phyloP scores from a whole-genome alignment of 176 grass and related monocot species.

The Eragrostis nindensis region DNA sequence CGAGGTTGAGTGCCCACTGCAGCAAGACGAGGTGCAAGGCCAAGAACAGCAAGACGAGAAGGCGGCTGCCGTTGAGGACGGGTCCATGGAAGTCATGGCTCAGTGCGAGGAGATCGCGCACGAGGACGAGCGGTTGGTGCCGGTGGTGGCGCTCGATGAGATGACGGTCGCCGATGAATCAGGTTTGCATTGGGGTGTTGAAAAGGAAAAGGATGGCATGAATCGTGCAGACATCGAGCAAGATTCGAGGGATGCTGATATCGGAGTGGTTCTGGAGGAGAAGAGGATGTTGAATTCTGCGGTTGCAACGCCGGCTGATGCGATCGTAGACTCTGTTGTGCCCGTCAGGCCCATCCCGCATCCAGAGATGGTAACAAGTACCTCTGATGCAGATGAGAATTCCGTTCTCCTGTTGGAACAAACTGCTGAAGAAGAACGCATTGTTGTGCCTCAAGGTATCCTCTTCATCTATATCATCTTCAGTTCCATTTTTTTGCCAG shows the following conservation, averaged over 20 bases:
- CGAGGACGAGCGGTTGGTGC: conserved; percentile 48
- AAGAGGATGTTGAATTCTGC: conserved; percentile 53
- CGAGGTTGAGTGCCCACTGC: background rate
- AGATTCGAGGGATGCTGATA: conserved; percentile 43
- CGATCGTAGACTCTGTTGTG: conserved; percentile 25
- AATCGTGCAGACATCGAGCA: background rate
- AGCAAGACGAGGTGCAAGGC: conserved; percentile 3
- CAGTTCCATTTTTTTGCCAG: background rate
- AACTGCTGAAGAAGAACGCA: conserved; percentile 25
- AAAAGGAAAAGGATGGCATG: conserved; percentile 20
- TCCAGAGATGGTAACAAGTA: background rate
- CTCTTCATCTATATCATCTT: background rate
- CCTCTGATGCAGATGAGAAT: conserved; percentile 18
- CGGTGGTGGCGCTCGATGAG: conserved; percentile 57
- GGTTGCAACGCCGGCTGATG: background rate
- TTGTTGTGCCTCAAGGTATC: conserved; percentile 41
- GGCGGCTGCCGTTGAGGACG: conserved; percentile 34
- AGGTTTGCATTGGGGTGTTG: conserved; percentile 24
- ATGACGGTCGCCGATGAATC: conserved; percentile 46
- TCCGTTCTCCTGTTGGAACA: background rate
- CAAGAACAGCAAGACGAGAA: background rate
- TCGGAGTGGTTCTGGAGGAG: conserved; percentile 55
- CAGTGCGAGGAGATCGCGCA: conserved; percentile 32
- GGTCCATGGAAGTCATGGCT: conserved; percentile 48
- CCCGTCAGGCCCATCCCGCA: background rate